Percentiles rank a stretch among this genome's conserved stretches.
Conservation (phyloP, 805 yeast genomes). For the Millerozyma miso region DNA sequence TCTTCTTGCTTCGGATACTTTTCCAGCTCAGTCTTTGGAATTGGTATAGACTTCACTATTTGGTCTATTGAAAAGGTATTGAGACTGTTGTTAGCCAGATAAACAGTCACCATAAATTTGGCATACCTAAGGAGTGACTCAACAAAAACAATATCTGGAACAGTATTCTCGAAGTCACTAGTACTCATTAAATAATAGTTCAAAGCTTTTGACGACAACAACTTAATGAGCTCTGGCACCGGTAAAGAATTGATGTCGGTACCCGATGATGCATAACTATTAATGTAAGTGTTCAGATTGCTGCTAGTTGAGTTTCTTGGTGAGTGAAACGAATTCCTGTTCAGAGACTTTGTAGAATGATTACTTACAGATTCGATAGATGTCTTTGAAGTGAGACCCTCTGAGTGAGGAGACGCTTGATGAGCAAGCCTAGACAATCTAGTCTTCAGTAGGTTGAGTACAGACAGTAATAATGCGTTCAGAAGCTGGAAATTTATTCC, state of each 20-base stretch:
- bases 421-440: not conserved
- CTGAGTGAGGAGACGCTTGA: not conserved
- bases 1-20: not conserved
- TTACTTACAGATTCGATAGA: slow-evolving; percentile 29
- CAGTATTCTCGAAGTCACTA: slow-evolving; percentile 62
- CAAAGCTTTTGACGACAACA: slow-evolving; percentile 23
- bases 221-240: slow-evolving; percentile 29
- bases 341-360: not conserved
- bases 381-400: slow-evolving; percentile 29
- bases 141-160: slow-evolving; percentile 75
- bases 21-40: slow-evolving; percentile 5
- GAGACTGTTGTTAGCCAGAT: slow-evolving; percentile 41
- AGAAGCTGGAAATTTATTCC: slow-evolving; percentile 50
- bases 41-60: slow-evolving; percentile 39
- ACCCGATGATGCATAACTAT: slow-evolving; percentile 7
- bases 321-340: slow-evolving; percentile 13
- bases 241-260: slow-evolving; percentile 26
- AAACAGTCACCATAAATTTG: slow-evolving; percentile 53
- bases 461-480: slow-evolving; percentile 26
- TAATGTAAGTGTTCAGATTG: slow-evolving; percentile 16
- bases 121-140: slow-evolving; percentile 65
- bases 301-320: slow-evolving; percentile 34
- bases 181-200: slow-evolving; percentile 42
- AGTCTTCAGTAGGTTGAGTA: slow-evolving; percentile 27
- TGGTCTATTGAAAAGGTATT: slow-evolving; percentile 37